Evolutionary conservation across 2,329 filamentous ascomycete genomes (phyloP).

Genomic region (Calonectria henricotiae): DNA sequence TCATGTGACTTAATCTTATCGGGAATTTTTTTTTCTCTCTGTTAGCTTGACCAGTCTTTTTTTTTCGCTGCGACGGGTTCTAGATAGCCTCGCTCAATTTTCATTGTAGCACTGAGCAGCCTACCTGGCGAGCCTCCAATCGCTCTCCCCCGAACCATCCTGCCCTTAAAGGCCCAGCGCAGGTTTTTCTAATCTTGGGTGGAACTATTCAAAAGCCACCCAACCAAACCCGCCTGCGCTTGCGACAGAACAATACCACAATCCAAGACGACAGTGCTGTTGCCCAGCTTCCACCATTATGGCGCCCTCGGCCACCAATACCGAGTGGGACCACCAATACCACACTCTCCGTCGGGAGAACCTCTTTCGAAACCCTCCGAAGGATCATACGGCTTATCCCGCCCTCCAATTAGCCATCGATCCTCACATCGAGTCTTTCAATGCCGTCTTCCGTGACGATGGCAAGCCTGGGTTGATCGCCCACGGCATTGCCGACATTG

Average conservation of each 20-base stretch:
- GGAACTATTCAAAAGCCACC: background rate
- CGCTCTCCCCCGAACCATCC: slow-evolving; percentile 34
- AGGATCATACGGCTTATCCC: slow-evolving; percentile 90
- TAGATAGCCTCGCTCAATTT: slow-evolving; percentile 53
- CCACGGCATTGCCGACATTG: slow-evolving; percentile 89
- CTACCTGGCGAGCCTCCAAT: slow-evolving; percentile 40
- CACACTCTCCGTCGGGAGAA: slow-evolving; percentile 89
- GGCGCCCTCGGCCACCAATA: slow-evolving; percentile 74
- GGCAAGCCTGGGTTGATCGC: slow-evolving; percentile 75
- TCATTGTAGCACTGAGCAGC: slow-evolving; percentile 45
- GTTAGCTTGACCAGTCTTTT: slow-evolving; percentile 43
- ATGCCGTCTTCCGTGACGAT: slow-evolving; percentile 84
- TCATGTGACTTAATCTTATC: slow-evolving; percentile 51
- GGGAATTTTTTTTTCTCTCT: slow-evolving; percentile 52
- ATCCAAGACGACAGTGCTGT: slow-evolving; percentile 19
- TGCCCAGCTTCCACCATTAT: slow-evolving; percentile 59
- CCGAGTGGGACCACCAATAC: slow-evolving; percentile 88
- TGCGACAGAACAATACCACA: slow-evolving; percentile 21
- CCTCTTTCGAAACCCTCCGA: slow-evolving; percentile 91
- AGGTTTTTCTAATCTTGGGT: slow-evolving; percentile 5
- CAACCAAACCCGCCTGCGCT: slow-evolving; percentile 24
- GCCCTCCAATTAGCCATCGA: slow-evolving; percentile 87
- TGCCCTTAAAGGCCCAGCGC: slow-evolving; percentile 35
- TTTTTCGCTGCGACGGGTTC: slow-evolving; percentile 42
- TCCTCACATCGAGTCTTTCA: slow-evolving; percentile 97